Conservation (phyloP, 2,329 filamentous ascomycete genomes). For the Xylaria hypoxylon region DNA sequence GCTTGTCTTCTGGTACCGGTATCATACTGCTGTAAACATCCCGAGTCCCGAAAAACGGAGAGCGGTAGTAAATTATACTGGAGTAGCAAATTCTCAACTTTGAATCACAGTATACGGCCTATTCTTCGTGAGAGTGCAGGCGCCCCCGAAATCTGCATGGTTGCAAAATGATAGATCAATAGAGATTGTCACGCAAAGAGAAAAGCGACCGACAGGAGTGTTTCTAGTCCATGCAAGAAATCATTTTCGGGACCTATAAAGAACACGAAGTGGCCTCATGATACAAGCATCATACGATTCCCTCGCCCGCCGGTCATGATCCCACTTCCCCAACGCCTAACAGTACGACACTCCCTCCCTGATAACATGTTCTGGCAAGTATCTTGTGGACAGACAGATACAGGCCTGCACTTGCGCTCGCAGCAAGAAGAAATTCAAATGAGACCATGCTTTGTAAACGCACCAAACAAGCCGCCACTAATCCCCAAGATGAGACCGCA, state of each 20-base stretch:
- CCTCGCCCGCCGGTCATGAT: slow-evolving; percentile 25
- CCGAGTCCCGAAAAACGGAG: background rate
- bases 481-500: slow-evolving; percentile 5
- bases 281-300: slow-evolving; percentile 33
- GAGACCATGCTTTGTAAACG: slow-evolving; percentile 16
- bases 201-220: background rate
- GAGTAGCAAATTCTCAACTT: background rate
- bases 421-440: slow-evolving; percentile 9
- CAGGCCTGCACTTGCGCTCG: slow-evolving; percentile 12
- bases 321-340: slow-evolving; percentile 38
- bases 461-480: slow-evolving; percentile 21
- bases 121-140: background rate
- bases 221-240: slow-evolving; percentile 4
- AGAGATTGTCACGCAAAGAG: background rate
- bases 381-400: slow-evolving; percentile 7
- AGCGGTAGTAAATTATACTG: background rate
- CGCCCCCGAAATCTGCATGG: background rate
- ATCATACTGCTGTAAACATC: background rate
- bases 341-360: slow-evolving; percentile 28
- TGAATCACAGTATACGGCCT: background rate
- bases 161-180: background rate
- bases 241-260: slow-evolving; percentile 19
- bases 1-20: background rate
- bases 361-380: slow-evolving; percentile 14
- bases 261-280: slow-evolving; percentile 22